Evolutionary conservation across 140 eudicot species (phyloP).

Genomic region (Ambrosia hybrid): DNA sequence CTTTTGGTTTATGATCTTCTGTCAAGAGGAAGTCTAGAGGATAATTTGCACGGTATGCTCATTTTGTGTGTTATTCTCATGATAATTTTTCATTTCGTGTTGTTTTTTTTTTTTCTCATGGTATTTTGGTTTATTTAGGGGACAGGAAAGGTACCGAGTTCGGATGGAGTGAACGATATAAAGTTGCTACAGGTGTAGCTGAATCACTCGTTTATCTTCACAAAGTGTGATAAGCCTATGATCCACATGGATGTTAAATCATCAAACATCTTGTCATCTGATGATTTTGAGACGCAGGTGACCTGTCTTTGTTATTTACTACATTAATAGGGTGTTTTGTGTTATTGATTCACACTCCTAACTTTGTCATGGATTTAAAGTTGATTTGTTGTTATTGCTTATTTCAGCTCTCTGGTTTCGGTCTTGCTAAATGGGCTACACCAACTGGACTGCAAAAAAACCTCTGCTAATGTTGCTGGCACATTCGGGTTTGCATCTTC

Average conservation of each 20-base stretch:
- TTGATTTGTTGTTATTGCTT: slow-evolving; percentile 6
- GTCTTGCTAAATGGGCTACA: slow-evolving; percentile 93
- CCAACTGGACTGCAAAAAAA: slow-evolving; percentile 61
- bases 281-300: slow-evolving; percentile 92
- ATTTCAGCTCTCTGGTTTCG: slow-evolving; percentile 91
- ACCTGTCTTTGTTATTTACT: slow-evolving; percentile 14
- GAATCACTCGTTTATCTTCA: slow-evolving; percentile 82
- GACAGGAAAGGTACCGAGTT: slow-evolving; percentile 44
- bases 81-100: not conserved
- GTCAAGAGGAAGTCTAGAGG: too few species aligned
- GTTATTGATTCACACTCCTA: too few species aligned
- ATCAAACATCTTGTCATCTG: slow-evolving; percentile 77
- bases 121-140: slow-evolving; percentile 36
- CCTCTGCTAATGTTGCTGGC: slow-evolving; percentile 85
- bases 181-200: slow-evolving; percentile 87
- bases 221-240: slow-evolving; percentile 53
- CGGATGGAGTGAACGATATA: slow-evolving; percentile 76
- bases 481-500: slow-evolving; percentile 81
- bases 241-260: slow-evolving; percentile 93
- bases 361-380: not conserved
- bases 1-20: slow-evolving; percentile 87
- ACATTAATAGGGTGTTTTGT: not conserved
- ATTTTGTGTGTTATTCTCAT: slow-evolving; percentile 1
- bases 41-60: slow-evolving; percentile 74
- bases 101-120: slow-evolving; percentile 7